Percentiles rank a stretch among this genome's conserved stretches.
Evolutionary conservation across 2,329 filamentous ascomycete species (phyloP).

Genomic region (Penicillium crustosum): DNA sequence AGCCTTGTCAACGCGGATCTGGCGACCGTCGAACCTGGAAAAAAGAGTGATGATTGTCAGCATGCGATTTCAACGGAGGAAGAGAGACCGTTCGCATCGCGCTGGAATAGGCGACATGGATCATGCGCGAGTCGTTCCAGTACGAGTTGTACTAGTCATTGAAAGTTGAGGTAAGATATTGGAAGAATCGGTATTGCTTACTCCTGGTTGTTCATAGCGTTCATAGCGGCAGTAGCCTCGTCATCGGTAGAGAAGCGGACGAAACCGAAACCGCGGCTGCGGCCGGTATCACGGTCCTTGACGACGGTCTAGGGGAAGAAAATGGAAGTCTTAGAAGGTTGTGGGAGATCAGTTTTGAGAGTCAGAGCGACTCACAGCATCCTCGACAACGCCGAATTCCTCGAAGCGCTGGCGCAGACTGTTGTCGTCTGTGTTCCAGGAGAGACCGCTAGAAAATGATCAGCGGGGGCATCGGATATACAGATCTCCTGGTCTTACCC

Average conservation of each 20-base stretch:
- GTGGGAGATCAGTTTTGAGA: neutral
- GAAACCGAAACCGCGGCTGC: slow-evolving; percentile 17
- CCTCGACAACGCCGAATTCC: slow-evolving; percentile 13
- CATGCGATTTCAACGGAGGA: too few species aligned
- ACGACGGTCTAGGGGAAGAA: slow-evolving; percentile 6
- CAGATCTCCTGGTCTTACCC: neutral
- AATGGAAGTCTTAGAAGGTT: neutral
- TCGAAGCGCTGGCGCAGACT: slow-evolving; percentile 12
- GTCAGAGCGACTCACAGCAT: slow-evolving; percentile 9
- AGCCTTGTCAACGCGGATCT: slow-evolving; percentile 14
- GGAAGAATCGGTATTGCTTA: neutral
- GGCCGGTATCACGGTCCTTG: slow-evolving; percentile 14
- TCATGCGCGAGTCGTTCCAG: neutral
- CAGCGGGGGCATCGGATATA: neutral
- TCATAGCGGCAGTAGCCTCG: slow-evolving; percentile 11
- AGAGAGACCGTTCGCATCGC: neutral
- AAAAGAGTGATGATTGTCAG: neutral
- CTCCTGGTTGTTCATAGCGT: slow-evolving; percentile 13
- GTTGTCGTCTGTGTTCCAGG: slow-evolving; percentile 14
- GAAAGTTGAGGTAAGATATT: neutral
- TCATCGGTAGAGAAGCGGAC: slow-evolving; percentile 9
- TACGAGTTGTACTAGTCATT: neutral
- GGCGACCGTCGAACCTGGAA: slow-evolving; percentile 9
- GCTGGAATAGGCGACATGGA: neutral
- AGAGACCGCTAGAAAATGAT: slow-evolving; percentile 10